Conservation (phyloP, 1,284 basidiomycete species). For the Ganoderma boninense region DNA sequence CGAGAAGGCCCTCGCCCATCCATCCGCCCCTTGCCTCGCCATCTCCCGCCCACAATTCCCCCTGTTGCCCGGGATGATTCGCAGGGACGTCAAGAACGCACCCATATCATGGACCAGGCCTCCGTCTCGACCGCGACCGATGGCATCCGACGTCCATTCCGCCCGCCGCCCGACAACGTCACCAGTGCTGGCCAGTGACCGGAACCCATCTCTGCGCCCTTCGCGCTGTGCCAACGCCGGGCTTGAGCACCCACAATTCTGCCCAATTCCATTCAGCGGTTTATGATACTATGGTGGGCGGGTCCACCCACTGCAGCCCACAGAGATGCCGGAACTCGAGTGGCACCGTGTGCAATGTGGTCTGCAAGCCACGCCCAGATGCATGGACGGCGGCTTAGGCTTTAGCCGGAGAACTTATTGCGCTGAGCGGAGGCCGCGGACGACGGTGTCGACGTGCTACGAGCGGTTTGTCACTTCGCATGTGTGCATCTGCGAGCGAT, state of each 20-base stretch:
- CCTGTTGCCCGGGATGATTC: slow-evolving; percentile 4
- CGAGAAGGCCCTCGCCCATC: slow-evolving; percentile 1
- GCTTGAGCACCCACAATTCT: not conserved
- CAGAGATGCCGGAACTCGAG: not conserved
- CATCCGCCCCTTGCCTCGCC: not conserved
- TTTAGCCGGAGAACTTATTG: not conserved
- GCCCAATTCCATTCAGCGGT: not conserved
- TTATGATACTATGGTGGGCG: no score
- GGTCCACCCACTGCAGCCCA: not conserved
- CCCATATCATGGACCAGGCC: not conserved
- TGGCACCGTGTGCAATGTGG: not conserved
- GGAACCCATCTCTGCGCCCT: not conserved
- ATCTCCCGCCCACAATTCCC: not conserved
- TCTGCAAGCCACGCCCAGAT: not conserved
- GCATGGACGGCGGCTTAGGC: not conserved
- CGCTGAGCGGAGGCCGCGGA: not conserved
- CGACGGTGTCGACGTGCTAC: not conserved
- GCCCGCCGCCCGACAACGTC: slow-evolving; percentile 7
- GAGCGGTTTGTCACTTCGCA: not conserved
- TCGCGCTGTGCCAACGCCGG: not conserved
- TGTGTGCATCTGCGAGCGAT: not conserved
- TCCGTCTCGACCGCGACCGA: not conserved
- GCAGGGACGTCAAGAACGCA: slow-evolving; percentile 12
- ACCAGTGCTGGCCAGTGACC: not conserved
- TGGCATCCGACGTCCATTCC: not conserved